Evolutionary conservation across 2,329 filamentous ascomycete genomes (phyloP).

Genomic region (Colletotrichum salicis): DNA sequence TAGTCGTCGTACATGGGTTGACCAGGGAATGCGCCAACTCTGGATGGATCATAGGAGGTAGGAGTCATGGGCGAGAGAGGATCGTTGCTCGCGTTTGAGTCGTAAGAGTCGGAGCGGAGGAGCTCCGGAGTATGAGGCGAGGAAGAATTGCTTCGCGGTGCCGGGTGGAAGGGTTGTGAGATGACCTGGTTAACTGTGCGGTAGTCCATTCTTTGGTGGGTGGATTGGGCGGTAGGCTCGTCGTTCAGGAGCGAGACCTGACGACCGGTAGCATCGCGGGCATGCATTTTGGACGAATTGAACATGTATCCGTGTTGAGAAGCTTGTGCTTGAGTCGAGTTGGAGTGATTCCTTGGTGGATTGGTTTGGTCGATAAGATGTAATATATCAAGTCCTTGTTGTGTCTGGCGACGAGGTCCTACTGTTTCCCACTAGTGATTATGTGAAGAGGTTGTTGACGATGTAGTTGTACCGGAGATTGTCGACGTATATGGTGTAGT

Average conservation of each 20-base stretch:
- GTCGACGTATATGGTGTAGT: background rate
- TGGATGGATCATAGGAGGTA: conserved; percentile 55
- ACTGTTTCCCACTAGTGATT: background rate
- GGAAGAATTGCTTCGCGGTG: conserved; percentile 54
- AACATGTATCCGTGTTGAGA: background rate
- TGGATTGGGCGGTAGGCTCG: conserved; percentile 44
- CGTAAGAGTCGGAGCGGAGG: conserved; percentile 70
- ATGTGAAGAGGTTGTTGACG: background rate
- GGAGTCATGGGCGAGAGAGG: conserved; percentile 67
- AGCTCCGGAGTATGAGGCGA: conserved; percentile 66
- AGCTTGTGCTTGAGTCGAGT: background rate
- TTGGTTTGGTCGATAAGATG: background rate
- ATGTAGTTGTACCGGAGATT: background rate
- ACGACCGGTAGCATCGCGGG: conserved; percentile 65
- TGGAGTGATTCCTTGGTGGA: background rate
- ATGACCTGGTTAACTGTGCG: conserved; percentile 47
- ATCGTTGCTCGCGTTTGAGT: conserved; percentile 66
- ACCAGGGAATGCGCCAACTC: conserved; percentile 45
- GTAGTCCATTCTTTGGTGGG: conserved; percentile 43
- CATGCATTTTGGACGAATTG: conserved; percentile 56
- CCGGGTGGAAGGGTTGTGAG: conserved; percentile 47
- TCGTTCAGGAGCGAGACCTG: conserved; percentile 71
- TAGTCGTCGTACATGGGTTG: conserved; percentile 41
- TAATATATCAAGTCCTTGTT: background rate
- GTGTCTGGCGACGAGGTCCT: background rate